phyloP scores from a whole-genome alignment of 2,329 filamentous ascomycete genomes.

The Hypoxylon sp. region DNA sequence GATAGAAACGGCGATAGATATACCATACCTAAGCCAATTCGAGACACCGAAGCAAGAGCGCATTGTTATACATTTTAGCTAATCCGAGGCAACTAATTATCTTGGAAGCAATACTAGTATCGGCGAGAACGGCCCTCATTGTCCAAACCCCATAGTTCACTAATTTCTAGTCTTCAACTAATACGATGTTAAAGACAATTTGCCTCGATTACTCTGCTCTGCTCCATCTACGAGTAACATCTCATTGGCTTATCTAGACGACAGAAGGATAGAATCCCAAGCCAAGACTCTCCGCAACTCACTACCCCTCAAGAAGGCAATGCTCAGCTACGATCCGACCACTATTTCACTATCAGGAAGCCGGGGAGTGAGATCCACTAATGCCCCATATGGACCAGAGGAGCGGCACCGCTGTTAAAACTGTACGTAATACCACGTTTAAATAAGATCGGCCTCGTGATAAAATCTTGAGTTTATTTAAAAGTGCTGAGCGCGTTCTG shows the following conservation, averaged over 20 bases:
- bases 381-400: slow-evolving; percentile 16
- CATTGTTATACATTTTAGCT: slow-evolving; percentile 8
- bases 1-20: slow-evolving; percentile 32
- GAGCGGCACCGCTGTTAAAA: slow-evolving; percentile 19
- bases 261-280: slow-evolving; percentile 11
- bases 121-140: not conserved
- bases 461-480: slow-evolving; percentile 12
- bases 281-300: slow-evolving; percentile 29
- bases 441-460: slow-evolving; percentile 25
- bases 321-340: slow-evolving; percentile 14
- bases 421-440: slow-evolving; percentile 31
- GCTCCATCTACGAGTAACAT: slow-evolving; percentile 4
- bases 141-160: slow-evolving; percentile 8
- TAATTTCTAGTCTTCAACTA: slow-evolving; percentile 9
- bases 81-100: slow-evolving; percentile 7
- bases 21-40: slow-evolving; percentile 28
- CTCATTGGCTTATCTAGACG: slow-evolving; percentile 5
- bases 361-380: slow-evolving; percentile 17
- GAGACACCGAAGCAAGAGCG: slow-evolving; percentile 32
- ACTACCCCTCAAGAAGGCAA: slow-evolving; percentile 33
- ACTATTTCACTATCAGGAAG: slow-evolving; percentile 13
- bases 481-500: slow-evolving; percentile 18
- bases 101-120: not conserved
- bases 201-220: not conserved
- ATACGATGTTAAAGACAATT: not conserved